Evolutionary conservation across 805 yeast genomes (phyloP), one percentile per base, ranked within the genome.

Genomic region (Ogataea neopini): DNA sequence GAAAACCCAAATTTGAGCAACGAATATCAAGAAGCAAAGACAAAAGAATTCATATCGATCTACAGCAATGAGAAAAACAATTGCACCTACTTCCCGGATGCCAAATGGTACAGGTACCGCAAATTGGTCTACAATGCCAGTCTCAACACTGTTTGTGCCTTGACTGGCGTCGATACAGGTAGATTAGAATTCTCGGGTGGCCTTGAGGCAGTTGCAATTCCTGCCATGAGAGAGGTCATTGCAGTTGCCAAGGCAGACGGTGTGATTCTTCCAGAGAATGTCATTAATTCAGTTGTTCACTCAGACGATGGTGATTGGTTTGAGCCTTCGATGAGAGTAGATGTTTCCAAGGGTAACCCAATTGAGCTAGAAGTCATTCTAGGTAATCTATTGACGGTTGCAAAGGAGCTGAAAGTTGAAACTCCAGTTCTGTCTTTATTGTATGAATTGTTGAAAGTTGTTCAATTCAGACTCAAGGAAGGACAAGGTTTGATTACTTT

Each of bases 311-410:
- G 78, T 11, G 71, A 68, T 20, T 77, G 74, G 65, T 85, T 77
- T 62, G 73, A 74, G 45, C 91, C 90, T 1, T 83, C 89, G 6
- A 85, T 85, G 92, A 67, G 77, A 52, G 84, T 83, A 5, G 92
- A 85, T 60, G 50, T 47, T 14, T 68, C 77, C 44, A 81, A 84
- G 54, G 80, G 82, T 20, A 83, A 85, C 59, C 81, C 81, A 40
- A 76, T 86, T 54, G 95, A 88, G 63, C 64, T 82, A 23, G 90
- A 86, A 58, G 84, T 79, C 18, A 83, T 88, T 50, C 67, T 86
- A 43, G 91, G 92, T 3, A 86, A 83, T 57, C 72, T 85, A 0
- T 57, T 85, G 43, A 63, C 63, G 14, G 70, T 77, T 34, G 86
- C 84, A 8, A 65, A 68, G 35, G 73, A 73, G 51, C 59, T 71